Evolutionary conservation across 768 basidiomycete species (phyloP).

Genomic region (Scleroderma citrinum): DNA sequence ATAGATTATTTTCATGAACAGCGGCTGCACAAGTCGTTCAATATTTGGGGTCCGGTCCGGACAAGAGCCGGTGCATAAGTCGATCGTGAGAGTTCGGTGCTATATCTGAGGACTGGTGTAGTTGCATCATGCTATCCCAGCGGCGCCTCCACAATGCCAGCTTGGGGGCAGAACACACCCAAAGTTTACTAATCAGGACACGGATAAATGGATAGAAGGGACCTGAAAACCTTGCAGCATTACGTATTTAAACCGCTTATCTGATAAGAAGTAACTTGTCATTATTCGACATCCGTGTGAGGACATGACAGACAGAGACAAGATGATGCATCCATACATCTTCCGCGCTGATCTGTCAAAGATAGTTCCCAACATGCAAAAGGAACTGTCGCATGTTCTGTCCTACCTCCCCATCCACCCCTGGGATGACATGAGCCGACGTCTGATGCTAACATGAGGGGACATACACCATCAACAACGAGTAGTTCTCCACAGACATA

Average conservation of each 20-base stretch:
- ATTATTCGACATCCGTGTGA: not conserved
- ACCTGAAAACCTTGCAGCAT: not conserved
- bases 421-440: not conserved
- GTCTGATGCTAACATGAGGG: not conserved
- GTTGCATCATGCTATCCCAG: not conserved
- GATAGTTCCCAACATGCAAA: not conserved
- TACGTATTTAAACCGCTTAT: not conserved
- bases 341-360: not conserved
- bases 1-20: too few relatives aligned
- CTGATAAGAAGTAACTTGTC: not conserved
- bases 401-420: slow-evolving; percentile 3
- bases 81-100: too few relatives aligned
- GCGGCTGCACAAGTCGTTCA: too few relatives aligned
- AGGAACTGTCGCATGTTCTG: not conserved
- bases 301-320: not conserved
- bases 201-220: not conserved
- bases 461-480: slow-evolving; percentile 62
- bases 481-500: slow-evolving; percentile 67
- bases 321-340: not conserved
- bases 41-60: too few relatives aligned
- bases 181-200: not conserved
- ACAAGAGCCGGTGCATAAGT: too few relatives aligned
- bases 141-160: not conserved
- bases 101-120: too few relatives aligned
- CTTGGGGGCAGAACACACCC: not conserved